Evolutionary conservation across 1,284 basidiomycete genomes (phyloP), one percentile per base, ranked within the genome.

Genomic region (Psilocybe mexicana): DNA sequence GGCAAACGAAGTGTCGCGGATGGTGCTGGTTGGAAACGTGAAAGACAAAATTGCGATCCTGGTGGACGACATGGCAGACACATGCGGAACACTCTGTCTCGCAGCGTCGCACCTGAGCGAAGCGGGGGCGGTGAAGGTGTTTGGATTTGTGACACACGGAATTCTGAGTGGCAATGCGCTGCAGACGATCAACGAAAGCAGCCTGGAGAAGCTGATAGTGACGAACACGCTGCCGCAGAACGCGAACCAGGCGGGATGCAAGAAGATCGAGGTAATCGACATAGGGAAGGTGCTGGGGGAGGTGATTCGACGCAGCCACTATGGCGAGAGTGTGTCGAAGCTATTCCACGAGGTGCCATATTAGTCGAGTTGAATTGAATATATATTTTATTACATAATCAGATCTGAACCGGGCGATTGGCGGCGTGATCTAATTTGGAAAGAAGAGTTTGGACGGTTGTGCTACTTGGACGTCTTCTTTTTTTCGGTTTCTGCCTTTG

Each of bases 31-130:
- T 59, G 97, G 97, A 4, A 87, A 92, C 67, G 96, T 96, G 63
- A 87, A 87, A 68, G 94, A 89, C 74, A 99, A 99, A 79, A 84
- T 90, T 44, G 97, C 96, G 57, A 94, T 99, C 62, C 82, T 99
- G n/a, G 96, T 99, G 52, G 97, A 99, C 81, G 97, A 99, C 79
- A 99, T 99, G 97, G 95, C 97, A 52, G 97, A 99, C 75, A 99
- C 97, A 43, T 99, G 97, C 71, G 97, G 97, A 44, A 99, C 97
- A 58, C 84, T 99, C 55, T 95, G 94, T 66, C 82, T 98, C 42
- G 97, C 97, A 1, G 92, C 97, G 2, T 80, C 86, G 63, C 93
- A 96, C 67, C 83, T 99, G 44, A 79, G 90, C 47, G 94, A 98
- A 70, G 93, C 94, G 7, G 97, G 97, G 1, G 96, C 95, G 10